phyloP scores from a whole-genome alignment of 257 asterid genomes.

The Craterostigma plantagineum region DNA sequence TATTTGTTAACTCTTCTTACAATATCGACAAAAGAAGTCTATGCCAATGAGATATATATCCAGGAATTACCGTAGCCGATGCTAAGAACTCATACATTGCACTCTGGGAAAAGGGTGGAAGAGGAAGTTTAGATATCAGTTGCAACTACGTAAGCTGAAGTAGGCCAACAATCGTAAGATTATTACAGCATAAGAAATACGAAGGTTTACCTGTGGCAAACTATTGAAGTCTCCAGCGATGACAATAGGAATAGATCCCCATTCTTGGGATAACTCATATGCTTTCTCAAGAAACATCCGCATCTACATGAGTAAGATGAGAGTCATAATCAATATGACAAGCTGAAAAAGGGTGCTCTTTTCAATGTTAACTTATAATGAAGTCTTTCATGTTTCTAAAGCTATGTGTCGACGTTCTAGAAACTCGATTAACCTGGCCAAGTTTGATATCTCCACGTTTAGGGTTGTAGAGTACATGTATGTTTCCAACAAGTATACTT shows the following conservation, averaged over 20 bases:
- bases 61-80: constrained; percentile 45
- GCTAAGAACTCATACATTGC: constrained; percentile 62
- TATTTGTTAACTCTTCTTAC: no score
- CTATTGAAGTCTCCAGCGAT: constrained; percentile 66
- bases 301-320: constrained; percentile 37
- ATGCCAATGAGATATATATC: constrained; percentile 7
- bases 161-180: no score
- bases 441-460: constrained; percentile 84
- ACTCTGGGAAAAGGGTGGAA: constrained; percentile 42
- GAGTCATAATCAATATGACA: no score
- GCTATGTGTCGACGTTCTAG: background rate
- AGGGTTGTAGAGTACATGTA: constrained; percentile 76
- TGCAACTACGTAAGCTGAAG: no score
- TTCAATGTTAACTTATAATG: no score
- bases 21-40: no score
- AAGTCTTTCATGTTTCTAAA: no score
- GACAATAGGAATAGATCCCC: constrained; percentile 73
- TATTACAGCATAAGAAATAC: no score
- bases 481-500: constrained; percentile 56
- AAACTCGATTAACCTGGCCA: constrained; percentile 55
- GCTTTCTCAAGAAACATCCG: constrained; percentile 70
- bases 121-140: background rate
- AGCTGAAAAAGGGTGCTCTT: no score
- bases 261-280: constrained; percentile 44
- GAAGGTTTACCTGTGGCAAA: constrained; percentile 44